These are phyloP conservation scores for Salix arbutifolia DNA, from an alignment of 345 rosid species.

Conservation along the genomic window DNA sequence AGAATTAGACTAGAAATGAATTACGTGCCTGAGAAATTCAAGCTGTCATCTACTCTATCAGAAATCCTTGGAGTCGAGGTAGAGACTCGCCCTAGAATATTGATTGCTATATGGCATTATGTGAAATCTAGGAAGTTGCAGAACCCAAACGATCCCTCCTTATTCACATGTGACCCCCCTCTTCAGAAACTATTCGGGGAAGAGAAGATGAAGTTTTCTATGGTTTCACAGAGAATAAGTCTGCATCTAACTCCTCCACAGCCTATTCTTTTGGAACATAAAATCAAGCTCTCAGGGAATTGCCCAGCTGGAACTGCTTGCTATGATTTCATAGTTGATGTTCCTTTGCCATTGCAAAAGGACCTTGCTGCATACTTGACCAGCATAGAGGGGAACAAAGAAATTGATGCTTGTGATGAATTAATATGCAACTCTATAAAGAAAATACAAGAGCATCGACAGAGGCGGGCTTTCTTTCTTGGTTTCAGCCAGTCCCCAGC, in stretches of 20 bases:
- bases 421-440: conserved; percentile 37
- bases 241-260: conserved; percentile 47
- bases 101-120: conserved; percentile 59
- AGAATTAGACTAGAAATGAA: conserved; percentile 55
- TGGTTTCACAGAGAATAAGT: conserved; percentile 42
- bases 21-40: conserved; percentile 49
- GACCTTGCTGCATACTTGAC: conserved; percentile 45
- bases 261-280: conserved; percentile 57
- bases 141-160: conserved; percentile 40
- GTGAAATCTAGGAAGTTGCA: conserved; percentile 51
- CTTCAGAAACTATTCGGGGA: conserved; percentile 52
- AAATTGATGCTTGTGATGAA: conserved; percentile 46
- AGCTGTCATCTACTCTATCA: conserved; percentile 41
- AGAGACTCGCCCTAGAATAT: conserved; percentile 45
- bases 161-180: conserved; percentile 46
- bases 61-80: conserved; percentile 54
- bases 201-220: conserved; percentile 47
- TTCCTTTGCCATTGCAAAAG: conserved; percentile 44
- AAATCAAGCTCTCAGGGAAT: conserved; percentile 51
- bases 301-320: conserved; percentile 49
- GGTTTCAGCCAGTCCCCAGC: conserved; percentile 59
- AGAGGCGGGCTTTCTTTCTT: conserved; percentile 55
- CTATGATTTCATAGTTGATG: conserved; percentile 53
- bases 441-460: conserved; percentile 46
- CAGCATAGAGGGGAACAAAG: conserved; percentile 40